Evolutionary conservation across 345 rosid genomes (phyloP), one percentile per base, ranked within the genome.

Genomic region (Fremontodendron californicum): DNA sequence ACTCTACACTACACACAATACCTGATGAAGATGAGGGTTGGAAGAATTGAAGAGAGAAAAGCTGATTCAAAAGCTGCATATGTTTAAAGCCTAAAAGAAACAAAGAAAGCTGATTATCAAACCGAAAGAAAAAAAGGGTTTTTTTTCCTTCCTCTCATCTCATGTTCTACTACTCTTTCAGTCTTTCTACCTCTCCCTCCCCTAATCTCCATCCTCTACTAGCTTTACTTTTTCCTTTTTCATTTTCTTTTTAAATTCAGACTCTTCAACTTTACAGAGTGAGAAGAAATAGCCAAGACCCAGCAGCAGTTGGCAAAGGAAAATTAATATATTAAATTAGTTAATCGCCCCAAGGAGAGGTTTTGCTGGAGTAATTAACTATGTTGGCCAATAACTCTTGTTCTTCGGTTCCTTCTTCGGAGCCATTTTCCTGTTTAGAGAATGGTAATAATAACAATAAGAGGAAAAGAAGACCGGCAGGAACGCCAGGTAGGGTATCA

Each of bases 391-490:
- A 66, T 77, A 74, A 48, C 57, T 45, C 80, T 21, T 57, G 83
- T 55, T 79, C 85, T 5, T 52, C 82, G 7, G 18, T 76, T 35
- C 85, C 87, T 43, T 78, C 84, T 58, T 73, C 85, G 6, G 88
- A 87, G 73, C 85, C 86, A 27, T 75, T 84, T 70, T 82, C 84
- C 18, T 83, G 82, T 81, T 68, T 80, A 27, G 90, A 80, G 33
- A 81, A 76, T 80, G 87, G 83, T 7, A 75, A 9, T 54, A 78
- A 27, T 55, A 80, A 39, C 86, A 79, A 81, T 75, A 94, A 94
- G 84, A 86, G 94, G 76, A 92, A 88, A 83, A 70, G 98, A 57
- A 83, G 97, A 74, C 96, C 97, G 0, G 96, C 98, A 21, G 98
- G 97, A 27, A 90, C 96, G 63, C 98, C 97, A 82, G 98, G 96